Conservation (phyloP, 1,284 basidiomycete genomes). For the Meira miltonrushii region DNA sequence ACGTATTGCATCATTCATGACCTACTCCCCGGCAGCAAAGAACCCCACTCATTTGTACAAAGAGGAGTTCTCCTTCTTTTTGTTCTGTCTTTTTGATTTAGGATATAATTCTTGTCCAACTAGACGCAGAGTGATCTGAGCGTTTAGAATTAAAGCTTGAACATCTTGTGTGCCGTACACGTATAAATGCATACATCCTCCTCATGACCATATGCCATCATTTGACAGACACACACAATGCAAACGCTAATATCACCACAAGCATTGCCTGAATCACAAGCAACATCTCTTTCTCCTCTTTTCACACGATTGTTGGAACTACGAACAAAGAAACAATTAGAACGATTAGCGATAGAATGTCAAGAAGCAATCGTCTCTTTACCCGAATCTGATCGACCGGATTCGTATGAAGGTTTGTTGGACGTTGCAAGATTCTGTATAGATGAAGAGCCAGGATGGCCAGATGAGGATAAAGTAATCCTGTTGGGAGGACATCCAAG, state of each 20-base stretch:
- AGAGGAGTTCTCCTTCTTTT: no score
- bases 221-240: neutral
- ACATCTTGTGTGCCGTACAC: no score
- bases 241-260: neutral
- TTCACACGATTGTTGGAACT: constrained; percentile 31
- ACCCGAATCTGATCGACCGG: constrained; percentile 36
- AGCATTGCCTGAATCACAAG: constrained; percentile 24
- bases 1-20: no score
- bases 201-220: no score
- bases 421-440: constrained; percentile 50
- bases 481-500: constrained; percentile 39
- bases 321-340: constrained; percentile 19
- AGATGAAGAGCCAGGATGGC: constrained; percentile 50
- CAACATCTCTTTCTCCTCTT: constrained; percentile 30
- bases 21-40: no score
- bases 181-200: no score
- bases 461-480: constrained; percentile 19
- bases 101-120: no score
- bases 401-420: constrained; percentile 46
- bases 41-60: no score
- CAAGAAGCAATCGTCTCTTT: constrained; percentile 41
- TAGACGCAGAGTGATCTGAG: no score
- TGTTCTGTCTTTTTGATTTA: no score
- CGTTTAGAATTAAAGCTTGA: no score
- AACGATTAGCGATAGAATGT: constrained; percentile 28